phyloP scores from a whole-genome alignment of 805 yeast genomes.

The Zygosaccharomyces lentus region DNA sequence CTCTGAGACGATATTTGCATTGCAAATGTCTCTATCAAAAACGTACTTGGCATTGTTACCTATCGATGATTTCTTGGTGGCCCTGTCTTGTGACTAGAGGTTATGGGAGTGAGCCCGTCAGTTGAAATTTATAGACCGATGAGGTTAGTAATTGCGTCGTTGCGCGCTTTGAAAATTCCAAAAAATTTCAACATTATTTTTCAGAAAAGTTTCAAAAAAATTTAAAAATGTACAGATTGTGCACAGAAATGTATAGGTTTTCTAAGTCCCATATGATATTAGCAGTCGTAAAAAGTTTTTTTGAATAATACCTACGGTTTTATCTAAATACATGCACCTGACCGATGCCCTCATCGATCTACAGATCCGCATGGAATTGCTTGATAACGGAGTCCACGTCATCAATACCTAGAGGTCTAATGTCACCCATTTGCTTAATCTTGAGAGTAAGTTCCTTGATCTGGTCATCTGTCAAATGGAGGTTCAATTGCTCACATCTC shows the following conservation, averaged over 20 bases:
- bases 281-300: constrained; percentile 9
- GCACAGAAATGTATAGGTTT: neutral
- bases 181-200: neutral
- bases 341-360: constrained; percentile 1
- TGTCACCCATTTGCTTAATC: constrained; percentile 92
- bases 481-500: constrained; percentile 93
- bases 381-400: constrained; percentile 96
- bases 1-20: constrained; percentile 36
- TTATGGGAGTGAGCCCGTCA: neutral
- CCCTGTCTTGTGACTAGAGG: neutral
- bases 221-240: constrained; percentile 9
- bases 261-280: neutral
- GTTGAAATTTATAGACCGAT: constrained; percentile 3
- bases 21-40: neutral
- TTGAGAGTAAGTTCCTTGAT: constrained; percentile 91
- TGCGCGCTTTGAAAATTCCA: constrained; percentile 1
- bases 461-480: constrained; percentile 86
- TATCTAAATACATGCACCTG: neutral
- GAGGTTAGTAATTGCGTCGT: constrained; percentile 2
- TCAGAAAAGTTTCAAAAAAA: neutral
- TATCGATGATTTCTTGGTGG: constrained; percentile 19
- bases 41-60: constrained; percentile 64
- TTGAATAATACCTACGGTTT: neutral
- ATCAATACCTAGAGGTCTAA: constrained; percentile 88
- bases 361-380: constrained; percentile 72